Evolutionary conservation across 1,284 basidiomycete genomes (phyloP).

Genomic region (Peniophora sp.): DNA sequence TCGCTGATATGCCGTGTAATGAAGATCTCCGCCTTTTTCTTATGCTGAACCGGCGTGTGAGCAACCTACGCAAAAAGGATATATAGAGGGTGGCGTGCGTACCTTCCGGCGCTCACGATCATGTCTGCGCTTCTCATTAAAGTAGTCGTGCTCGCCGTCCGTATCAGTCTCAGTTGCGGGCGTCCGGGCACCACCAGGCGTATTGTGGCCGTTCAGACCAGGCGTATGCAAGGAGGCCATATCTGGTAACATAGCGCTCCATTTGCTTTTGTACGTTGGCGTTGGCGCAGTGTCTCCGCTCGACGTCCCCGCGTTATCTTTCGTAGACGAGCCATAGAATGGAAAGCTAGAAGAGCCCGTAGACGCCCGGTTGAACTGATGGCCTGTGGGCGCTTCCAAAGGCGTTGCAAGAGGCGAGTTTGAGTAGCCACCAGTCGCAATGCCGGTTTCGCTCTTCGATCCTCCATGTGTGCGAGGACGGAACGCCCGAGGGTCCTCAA

Average conservation of each 20-base stretch:
- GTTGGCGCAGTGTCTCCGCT: not conserved
- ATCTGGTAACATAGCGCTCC: conserved; percentile 23
- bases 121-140: conserved; percentile 1
- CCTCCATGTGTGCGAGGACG: not conserved
- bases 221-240: conserved; percentile 19
- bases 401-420: too few species aligned
- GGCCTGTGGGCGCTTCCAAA: too few species aligned
- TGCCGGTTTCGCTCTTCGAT: too few species aligned
- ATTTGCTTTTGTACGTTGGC: conserved; percentile 12
- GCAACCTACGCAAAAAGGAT: conserved; percentile 1
- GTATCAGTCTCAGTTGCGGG: conserved; percentile 18
- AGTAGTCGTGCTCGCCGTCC: conserved; percentile 19
- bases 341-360: not conserved
- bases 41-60: conserved; percentile 33
- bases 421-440: too few species aligned
- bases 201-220: conserved; percentile 13
- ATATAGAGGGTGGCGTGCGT: too few species aligned
- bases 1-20: conserved; percentile 2
- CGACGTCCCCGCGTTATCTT: not conserved
- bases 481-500: not conserved
- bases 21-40: conserved; percentile 68
- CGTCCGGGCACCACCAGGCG: conserved; percentile 17
- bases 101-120: conserved; percentile 25
- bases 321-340: not conserved
- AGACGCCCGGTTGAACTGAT: not conserved